These are phyloP conservation scores for Artemisia argyi DNA, from an alignment of 129 eudicot genomes.

Conservation along the genomic window DNA sequence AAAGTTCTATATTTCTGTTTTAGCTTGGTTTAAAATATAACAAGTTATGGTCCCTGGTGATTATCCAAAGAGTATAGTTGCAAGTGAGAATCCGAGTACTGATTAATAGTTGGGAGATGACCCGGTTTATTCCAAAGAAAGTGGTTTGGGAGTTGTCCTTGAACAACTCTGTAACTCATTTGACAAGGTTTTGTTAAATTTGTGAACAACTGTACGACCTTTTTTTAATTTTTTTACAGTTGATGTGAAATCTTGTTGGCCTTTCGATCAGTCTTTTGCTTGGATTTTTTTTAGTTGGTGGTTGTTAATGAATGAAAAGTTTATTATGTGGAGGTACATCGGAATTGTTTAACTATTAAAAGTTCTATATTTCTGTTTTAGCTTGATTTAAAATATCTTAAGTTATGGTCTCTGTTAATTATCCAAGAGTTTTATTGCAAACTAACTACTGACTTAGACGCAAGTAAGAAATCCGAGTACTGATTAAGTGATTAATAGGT, in stretches of 20 bases:
- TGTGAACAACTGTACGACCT: too few relatives aligned
- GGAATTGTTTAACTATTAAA: not conserved
- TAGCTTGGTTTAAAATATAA: not conserved
- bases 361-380: not conserved
- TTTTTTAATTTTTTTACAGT: too few relatives aligned
- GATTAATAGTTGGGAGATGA: too few relatives aligned
- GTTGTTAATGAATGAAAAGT: not conserved
- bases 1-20: not conserved
- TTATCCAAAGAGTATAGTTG: too few relatives aligned
- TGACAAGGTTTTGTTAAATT: too few relatives aligned
- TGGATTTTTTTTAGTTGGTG: slow-evolving; percentile 1
- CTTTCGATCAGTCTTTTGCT: not conserved
- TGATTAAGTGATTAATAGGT: too few relatives aligned
- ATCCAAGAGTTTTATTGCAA: not conserved
- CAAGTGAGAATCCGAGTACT: too few relatives aligned
- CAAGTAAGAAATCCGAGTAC: not conserved
- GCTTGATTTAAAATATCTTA: not conserved
- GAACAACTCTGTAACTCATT: too few relatives aligned
- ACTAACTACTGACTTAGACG: not conserved
- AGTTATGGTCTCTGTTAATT: not conserved
- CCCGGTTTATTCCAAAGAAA: too few relatives aligned
- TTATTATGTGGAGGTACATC: not conserved
- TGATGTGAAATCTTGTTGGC: slow-evolving; percentile 20
- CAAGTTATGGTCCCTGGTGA: too few relatives aligned
- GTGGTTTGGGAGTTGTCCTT: too few relatives aligned